phyloP scores from a whole-genome alignment of 176 grass and related monocot genomes.

The Bromus sterilis region DNA sequence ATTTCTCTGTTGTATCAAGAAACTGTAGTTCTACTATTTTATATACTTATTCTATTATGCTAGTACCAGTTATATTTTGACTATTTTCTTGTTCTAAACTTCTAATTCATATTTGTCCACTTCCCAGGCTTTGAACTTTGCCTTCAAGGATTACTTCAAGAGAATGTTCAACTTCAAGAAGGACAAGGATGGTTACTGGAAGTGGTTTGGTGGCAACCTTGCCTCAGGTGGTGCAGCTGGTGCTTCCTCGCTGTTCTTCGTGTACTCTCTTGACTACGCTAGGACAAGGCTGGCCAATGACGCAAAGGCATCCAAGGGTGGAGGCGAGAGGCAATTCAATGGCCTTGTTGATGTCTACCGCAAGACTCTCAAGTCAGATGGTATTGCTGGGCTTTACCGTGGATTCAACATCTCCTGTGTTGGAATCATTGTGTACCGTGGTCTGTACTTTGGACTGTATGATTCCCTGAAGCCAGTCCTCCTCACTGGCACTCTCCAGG shows the following conservation, averaged over 20 bases:
- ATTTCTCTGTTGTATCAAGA: background rate
- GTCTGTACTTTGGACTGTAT: constrained; percentile 93
- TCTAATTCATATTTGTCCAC: background rate
- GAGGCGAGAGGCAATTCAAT: constrained; percentile 94
- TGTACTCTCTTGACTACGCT: constrained; percentile 90
- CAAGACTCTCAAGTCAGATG: constrained; percentile 74
- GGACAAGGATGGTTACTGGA: constrained; percentile 90
- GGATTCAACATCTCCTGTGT: constrained; percentile 92
- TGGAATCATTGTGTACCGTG: constrained; percentile 96
- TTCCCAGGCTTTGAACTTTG: constrained; percentile 85
- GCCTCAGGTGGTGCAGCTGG: constrained; percentile 91
- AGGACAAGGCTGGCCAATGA: constrained; percentile 89
- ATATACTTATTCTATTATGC: background rate
- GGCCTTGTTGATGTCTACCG: constrained; percentile 91
- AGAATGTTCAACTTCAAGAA: constrained; percentile 96
- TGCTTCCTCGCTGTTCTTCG: constrained; percentile 84
- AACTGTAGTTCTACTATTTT: background rate
- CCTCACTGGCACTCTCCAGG: constrained; percentile 74
- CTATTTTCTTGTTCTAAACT: background rate
- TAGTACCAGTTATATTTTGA: background rate
- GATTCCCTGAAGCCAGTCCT: constrained; percentile 90
- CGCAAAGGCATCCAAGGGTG: constrained; percentile 70
- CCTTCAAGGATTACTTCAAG: constrained; percentile 99
- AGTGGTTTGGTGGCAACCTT: constrained; percentile 91
- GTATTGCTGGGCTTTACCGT: constrained; percentile 88